Base-by-base conservation (phyloP, 2,329 filamentous ascomycete genomes). In the Paradendryphiella salina region DNA sequence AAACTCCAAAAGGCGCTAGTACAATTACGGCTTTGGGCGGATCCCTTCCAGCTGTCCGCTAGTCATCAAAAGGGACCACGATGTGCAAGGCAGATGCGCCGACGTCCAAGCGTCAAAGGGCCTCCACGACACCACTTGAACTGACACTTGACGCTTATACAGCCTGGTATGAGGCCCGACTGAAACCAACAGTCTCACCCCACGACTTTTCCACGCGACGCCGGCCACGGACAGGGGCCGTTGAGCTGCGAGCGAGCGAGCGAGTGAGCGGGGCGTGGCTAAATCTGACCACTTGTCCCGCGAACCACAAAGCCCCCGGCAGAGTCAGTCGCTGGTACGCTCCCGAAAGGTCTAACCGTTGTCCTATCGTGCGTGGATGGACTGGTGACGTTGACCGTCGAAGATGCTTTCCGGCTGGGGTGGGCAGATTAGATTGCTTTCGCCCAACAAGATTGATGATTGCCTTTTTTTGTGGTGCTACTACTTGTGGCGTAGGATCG, bases 1-100 rank as follows among this genome's bases (percentile, higher is more conserved):
- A 66, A 64, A 51, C 42, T 61, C 58, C 50, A 59, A 56, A 59
- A 35, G 20, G 29, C 57, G 59, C 67, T 69, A 69, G 58, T 35
- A 57, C 64, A 20, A 35, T 60, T 54, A n/a, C 37, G 45, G 61
- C 34, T 42, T 39, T 61, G 46, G 48, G 57, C 64, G 66, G 61
- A 50, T 64, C 56, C 57, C 54, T 49, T 36, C 35, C 36, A 31
- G 23, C 28, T 26, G 23, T 26, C 23, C 17, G 48, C 48, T 49
- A 52, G 50, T 49, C 45, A 42, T 44, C 50, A 52, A 52, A 49
- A 52, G 50, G 50, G 45, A 52, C 52, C 49, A 46, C 53, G 51
- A 55, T 58, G 46, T 44, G 46, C 59, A 56, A 38, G 57, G 52
- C 59, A 50, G 51, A 50, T 56, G 63, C 59, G 57, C 54, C 57